A percentile compares a stretch with the other conserved stretches of the same genome.
phyloP scores from a whole-genome alignment of 2,329 filamentous ascomycete species.

The Periconia sp. region DNA sequence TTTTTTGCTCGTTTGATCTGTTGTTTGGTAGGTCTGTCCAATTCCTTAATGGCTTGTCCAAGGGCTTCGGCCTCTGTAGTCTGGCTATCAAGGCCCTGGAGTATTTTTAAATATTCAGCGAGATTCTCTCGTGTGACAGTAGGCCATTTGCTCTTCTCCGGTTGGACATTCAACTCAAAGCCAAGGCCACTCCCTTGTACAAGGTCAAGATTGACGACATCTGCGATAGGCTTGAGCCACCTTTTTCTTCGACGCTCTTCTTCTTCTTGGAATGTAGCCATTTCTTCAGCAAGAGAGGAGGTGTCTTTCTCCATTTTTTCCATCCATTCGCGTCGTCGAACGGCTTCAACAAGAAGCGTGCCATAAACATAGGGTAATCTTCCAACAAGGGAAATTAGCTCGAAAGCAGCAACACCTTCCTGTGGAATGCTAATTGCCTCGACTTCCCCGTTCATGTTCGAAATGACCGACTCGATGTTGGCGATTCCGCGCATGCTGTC shows the following conservation, averaged over 20 bases:
- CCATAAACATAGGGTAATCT: constrained; percentile 88
- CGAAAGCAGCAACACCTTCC: constrained; percentile 77
- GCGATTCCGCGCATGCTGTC: constrained; percentile 82
- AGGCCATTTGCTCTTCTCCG: constrained; percentile 81
- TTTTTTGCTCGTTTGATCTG: constrained; percentile 85
- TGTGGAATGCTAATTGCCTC: constrained; percentile 70
- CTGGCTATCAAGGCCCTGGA: constrained; percentile 68
- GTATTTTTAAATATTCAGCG: constrained; percentile 67
- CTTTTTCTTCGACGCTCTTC: constrained; percentile 85
- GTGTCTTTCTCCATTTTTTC: constrained; percentile 90
- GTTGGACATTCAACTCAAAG: constrained; percentile 82
- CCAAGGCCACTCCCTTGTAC: constrained; percentile 71
- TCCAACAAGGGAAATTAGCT: constrained; percentile 76
- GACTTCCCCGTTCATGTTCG: constrained; percentile 71
- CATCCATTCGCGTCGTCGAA: constrained; percentile 83
- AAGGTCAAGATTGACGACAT: constrained; percentile 67
- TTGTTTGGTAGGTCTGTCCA: constrained; percentile 80
- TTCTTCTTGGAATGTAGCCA: constrained; percentile 89
- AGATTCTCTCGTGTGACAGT: constrained; percentile 73
- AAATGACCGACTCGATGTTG: constrained; percentile 73
- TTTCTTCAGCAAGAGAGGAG: constrained; percentile 84
- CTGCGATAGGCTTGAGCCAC: constrained; percentile 85
- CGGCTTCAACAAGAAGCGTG: constrained; percentile 81
- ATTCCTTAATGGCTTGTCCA: constrained; percentile 72
- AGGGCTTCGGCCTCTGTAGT: constrained; percentile 70